Evolutionary conservation across 2,329 filamentous ascomycete genomes (phyloP).

Genomic region (Sporothrix euskadiensis): DNA sequence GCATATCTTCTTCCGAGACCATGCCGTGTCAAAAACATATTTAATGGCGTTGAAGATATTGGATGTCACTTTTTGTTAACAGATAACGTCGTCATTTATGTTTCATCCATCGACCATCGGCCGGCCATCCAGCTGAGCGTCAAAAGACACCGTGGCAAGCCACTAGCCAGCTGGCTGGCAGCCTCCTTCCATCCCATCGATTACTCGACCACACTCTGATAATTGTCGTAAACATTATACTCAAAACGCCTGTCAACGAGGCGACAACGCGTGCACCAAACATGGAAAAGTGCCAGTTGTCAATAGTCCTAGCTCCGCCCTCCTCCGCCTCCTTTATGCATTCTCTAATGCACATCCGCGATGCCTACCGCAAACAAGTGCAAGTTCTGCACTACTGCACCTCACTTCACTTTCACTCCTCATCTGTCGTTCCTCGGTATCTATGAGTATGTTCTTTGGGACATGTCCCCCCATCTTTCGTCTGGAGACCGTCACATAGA

Average conservation of each 20-base stretch:
- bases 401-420: not conserved
- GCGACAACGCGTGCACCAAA: constrained; percentile 17
- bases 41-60: not conserved
- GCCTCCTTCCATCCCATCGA: not conserved
- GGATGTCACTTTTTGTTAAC: too few species aligned
- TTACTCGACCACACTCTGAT: not conserved
- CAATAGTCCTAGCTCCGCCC: constrained; percentile 3
- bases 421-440: not conserved
- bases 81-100: too few species aligned
- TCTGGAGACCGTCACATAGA: not conserved
- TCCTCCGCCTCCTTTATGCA: constrained; percentile 18
- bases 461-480: not conserved
- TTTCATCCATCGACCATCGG: not conserved
- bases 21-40: not conserved
- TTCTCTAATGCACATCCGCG: constrained; percentile 8
- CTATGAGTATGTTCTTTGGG: not conserved
- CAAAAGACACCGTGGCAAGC: constrained; percentile 12
- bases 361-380: not conserved
- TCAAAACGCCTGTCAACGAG: not conserved
- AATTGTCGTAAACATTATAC: not conserved
- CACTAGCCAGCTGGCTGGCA: constrained; percentile 31
- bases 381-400: not conserved
- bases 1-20: not conserved
- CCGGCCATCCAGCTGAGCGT: constrained; percentile 3
- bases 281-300: constrained; percentile 27